Percentiles rank a stretch among this genome's conserved stretches.
These are phyloP conservation scores for Gleditsia sinensis DNA, from an alignment of 306 rosid genomes.

Conservation along the genomic window DNA sequence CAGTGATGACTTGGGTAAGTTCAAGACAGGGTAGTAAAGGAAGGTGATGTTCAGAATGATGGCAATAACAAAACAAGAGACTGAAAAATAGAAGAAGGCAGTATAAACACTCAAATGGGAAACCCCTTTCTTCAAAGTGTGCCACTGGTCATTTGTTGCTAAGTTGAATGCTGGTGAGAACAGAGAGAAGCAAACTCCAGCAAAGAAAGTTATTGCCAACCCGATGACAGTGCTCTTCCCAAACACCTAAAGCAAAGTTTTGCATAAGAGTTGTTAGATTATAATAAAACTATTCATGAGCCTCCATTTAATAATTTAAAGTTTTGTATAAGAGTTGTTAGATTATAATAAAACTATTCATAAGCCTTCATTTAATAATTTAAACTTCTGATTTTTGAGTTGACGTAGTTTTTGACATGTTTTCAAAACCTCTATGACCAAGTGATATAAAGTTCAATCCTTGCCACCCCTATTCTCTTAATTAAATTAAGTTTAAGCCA, in stretches of 20 bases:
- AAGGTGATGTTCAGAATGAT: slow-evolving; percentile 71
- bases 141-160: slow-evolving; percentile 97
- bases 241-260: slow-evolving; percentile 29
- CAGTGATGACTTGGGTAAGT: slow-evolving; percentile 73
- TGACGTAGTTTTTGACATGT: too few species aligned
- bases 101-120: slow-evolving; percentile 84
- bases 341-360: too few species aligned
- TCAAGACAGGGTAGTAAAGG: slow-evolving; percentile 74
- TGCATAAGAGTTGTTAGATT: too few species aligned
- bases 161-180: slow-evolving; percentile 94
- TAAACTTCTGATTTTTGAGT: too few species aligned
- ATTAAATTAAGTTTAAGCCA: too few species aligned
- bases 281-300: too few species aligned
- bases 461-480: too few species aligned
- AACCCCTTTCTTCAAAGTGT: slow-evolving; percentile 65
- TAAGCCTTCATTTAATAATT: too few species aligned
- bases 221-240: slow-evolving; percentile 78
- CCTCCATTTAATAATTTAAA: not conserved
- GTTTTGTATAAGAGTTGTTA: too few species aligned
- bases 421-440: too few species aligned
- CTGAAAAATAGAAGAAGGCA: slow-evolving; percentile 83
- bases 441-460: too few species aligned
- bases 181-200: slow-evolving; percentile 81
- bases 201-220: slow-evolving; percentile 68
- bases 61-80: slow-evolving; percentile 72